These are phyloP conservation scores for Mucor mucedo DNA, from an alignment of 371 early-diverging fungal genomes.

Conservation along the genomic window DNA sequence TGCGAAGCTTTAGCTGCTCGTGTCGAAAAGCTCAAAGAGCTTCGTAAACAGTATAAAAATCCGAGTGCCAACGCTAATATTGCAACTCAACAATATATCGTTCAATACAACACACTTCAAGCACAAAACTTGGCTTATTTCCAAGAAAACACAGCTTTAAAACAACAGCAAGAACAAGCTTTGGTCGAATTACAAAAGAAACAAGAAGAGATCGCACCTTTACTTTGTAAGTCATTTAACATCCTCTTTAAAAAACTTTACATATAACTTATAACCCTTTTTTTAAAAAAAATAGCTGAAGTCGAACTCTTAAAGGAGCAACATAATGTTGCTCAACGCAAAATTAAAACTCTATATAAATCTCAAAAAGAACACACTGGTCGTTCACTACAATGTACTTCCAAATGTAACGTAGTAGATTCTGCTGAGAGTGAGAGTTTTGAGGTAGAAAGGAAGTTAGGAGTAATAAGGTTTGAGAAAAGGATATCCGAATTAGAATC, in stretches of 20 bases:
- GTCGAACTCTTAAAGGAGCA: conserved; percentile 13
- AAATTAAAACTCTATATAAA: conserved; percentile 1
- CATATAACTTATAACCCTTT: too few relatives aligned
- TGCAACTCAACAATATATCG: too few relatives aligned
- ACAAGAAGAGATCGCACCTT: conserved; percentile 3
- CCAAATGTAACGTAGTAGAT: conserved; percentile 22
- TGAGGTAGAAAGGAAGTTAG: background rate
- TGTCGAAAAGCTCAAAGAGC: conserved; percentile 2
- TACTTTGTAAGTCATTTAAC: background rate
- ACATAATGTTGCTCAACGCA: background rate
- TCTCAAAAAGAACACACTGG: conserved; percentile 18
- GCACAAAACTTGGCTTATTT: too few relatives aligned
- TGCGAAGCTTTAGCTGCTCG: conserved; percentile 6
- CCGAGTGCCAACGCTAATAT: too few relatives aligned
- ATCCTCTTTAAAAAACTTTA: too few relatives aligned
- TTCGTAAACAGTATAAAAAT: conserved; percentile 10
- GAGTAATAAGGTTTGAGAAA: background rate
- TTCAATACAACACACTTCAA: background rate
- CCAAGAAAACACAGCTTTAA: conserved; percentile 3
- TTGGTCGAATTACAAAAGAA: background rate
- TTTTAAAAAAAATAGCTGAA: conserved; percentile 7
- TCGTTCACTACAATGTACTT: conserved; percentile 15
- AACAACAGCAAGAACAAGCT: conserved; percentile 7
- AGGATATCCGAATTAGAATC: conserved; percentile 9
- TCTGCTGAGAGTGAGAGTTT: conserved; percentile 15